Evolutionary conservation across 352 stramenopile species (phyloP).

Genomic region (Albugo candida): DNA sequence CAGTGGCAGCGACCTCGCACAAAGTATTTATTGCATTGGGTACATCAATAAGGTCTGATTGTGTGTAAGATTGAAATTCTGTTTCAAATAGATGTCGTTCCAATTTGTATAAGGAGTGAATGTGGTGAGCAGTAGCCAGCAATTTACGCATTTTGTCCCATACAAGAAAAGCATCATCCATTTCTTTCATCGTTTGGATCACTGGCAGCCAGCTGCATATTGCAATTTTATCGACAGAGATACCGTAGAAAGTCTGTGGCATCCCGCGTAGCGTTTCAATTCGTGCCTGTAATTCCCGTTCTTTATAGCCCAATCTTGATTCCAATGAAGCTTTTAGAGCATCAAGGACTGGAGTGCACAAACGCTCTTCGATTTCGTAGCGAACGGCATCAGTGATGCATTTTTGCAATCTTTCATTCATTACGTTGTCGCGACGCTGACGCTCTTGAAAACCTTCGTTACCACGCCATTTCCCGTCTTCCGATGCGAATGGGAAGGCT

Average conservation of each 20-base stretch:
- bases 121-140: conserved; percentile 40
- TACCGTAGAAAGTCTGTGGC: conserved; percentile 67
- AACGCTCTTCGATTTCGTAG: conserved; percentile 58
- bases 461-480: conserved; percentile 17
- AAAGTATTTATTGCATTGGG: too few species aligned
- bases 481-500: too few species aligned
- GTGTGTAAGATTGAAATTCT: not conserved
- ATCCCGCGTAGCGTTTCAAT: conserved; percentile 46
- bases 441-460: conserved; percentile 32
- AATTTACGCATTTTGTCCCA: conserved; percentile 75
- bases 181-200: conserved; percentile 54
- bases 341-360: conserved; percentile 59
- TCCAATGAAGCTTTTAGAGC: conserved; percentile 24
- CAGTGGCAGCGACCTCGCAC: too few species aligned
- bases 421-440: too few species aligned
- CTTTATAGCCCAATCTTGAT: conserved; percentile 32
- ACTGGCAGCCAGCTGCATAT: conserved; percentile 52
- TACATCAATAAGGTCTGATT: conserved; percentile 5
- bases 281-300: conserved; percentile 44
- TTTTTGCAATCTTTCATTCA: conserved; percentile 48
- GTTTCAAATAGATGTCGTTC: conserved; percentile 25
- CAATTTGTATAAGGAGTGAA: conserved; percentile 44
- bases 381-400: conserved; percentile 66
- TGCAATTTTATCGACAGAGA: conserved; percentile 55
- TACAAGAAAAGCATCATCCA: conserved; percentile 61